Percentiles rank a stretch among this genome's conserved stretches.
Conservation (phyloP, 2,329 filamentous ascomycete species). For the Sporothrix sp. region DNA sequence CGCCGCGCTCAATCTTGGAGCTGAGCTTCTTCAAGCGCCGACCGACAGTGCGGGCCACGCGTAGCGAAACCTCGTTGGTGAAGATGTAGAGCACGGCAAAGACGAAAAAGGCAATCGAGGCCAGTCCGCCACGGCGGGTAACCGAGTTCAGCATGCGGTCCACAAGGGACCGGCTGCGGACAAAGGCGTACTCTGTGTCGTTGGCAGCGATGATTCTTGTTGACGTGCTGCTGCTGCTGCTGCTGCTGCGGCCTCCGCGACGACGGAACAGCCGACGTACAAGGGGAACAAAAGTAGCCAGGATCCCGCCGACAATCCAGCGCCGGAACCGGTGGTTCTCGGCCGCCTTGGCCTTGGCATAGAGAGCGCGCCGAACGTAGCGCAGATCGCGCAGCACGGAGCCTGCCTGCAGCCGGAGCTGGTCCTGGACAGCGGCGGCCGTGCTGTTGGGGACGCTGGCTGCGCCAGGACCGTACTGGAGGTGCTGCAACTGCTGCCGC, state of each 20-base stretch:
- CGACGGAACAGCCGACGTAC: slow-evolving; percentile 44
- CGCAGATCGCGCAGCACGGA: slow-evolving; percentile 36
- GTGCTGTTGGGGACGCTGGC: slow-evolving; percentile 23
- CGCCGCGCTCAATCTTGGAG: slow-evolving; percentile 38
- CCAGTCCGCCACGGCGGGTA: slow-evolving; percentile 35
- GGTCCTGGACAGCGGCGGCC: slow-evolving; percentile 32
- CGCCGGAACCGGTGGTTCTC: slow-evolving; percentile 43
- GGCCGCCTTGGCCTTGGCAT: slow-evolving; percentile 32
- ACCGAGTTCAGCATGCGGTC: slow-evolving; percentile 38
- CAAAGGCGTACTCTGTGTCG: slow-evolving; percentile 49
- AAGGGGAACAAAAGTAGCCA: slow-evolving; percentile 44
- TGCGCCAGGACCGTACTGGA: slow-evolving; percentile 19
- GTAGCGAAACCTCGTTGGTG: slow-evolving; percentile 46
- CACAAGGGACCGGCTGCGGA: slow-evolving; percentile 39
- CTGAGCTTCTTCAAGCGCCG: slow-evolving; percentile 40
- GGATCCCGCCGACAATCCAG: slow-evolving; percentile 41
- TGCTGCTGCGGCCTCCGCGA: slow-evolving; percentile 26
- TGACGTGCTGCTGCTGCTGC: not conserved
- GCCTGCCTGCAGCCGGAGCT: slow-evolving; percentile 33
- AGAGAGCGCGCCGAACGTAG: slow-evolving; percentile 35
- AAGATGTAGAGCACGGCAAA: slow-evolving; percentile 50
- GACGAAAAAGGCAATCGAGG: slow-evolving; percentile 43
- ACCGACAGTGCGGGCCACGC: slow-evolving; percentile 42
- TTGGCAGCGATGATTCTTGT: slow-evolving; percentile 30
- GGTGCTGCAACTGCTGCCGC: slow-evolving; percentile 20